Percentiles rank a stretch among this genome's conserved stretches.
Conservation (phyloP, 495 filamentous ascomycete genomes). For the Pseudevernia furfuracea region DNA sequence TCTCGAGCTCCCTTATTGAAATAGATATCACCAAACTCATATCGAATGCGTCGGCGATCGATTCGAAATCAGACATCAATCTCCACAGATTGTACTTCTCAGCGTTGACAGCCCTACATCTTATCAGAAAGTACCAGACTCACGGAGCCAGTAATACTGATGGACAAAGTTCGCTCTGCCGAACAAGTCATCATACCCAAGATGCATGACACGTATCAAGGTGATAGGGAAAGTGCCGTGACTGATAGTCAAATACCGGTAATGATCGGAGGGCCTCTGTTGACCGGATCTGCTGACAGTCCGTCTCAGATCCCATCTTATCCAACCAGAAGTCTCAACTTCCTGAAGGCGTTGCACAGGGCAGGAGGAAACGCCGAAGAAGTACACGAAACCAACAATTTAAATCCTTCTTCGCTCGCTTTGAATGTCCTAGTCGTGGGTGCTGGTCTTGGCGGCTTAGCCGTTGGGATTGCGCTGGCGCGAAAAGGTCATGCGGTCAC, state of each 20-base stretch:
- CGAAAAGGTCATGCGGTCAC: neutral
- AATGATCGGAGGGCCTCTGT: neutral
- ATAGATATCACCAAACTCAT: too few species aligned
- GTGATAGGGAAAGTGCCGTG: neutral
- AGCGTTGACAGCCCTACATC: too few species aligned
- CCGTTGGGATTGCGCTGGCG: neutral
- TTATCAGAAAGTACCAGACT: too few species aligned
- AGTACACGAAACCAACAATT: neutral
- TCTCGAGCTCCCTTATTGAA: too few species aligned
- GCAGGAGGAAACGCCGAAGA: neutral
- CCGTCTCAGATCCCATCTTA: neutral
- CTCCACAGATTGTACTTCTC: too few species aligned
- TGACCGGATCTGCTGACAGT: neutral
- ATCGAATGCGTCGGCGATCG: too few species aligned
- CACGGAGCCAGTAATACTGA: too few species aligned
- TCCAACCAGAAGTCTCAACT: neutral
- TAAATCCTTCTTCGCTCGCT: neutral
- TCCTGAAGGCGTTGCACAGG: neutral
- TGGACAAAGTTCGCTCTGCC: too few species aligned
- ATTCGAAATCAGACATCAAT: too few species aligned
- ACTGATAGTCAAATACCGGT: neutral
- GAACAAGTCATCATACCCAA: too few species aligned
- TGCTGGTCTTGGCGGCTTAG: neutral
- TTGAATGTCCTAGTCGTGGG: neutral
- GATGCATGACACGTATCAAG: neutral